phyloP scores from a whole-genome alignment of 176 grass and related monocot species.

The Oryza longistaminata region DNA sequence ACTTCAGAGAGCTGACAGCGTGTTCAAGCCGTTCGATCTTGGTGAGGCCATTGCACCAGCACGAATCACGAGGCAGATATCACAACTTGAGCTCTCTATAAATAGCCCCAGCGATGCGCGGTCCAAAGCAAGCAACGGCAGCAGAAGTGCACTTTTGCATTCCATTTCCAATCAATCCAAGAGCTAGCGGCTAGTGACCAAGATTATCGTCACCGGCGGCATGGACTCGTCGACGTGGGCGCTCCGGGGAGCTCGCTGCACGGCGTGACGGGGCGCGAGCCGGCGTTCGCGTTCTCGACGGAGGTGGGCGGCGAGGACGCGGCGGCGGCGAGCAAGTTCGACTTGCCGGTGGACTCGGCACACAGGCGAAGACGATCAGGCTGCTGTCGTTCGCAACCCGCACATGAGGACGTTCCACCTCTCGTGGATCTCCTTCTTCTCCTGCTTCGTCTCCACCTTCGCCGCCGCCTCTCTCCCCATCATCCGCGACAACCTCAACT shows the following conservation, averaged over 20 bases:
- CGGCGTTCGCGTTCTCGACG: constrained; percentile 53
- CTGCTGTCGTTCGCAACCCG: constrained; percentile 68
- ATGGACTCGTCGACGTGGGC: constrained; percentile 6
- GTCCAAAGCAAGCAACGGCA: background rate
- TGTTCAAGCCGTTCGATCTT: no score
- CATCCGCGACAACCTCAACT: constrained; percentile 75
- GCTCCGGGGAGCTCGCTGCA: constrained; percentile 71
- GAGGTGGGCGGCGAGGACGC: background rate
- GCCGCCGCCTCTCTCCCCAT: constrained; percentile 59
- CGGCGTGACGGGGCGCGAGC: constrained; percentile 61
- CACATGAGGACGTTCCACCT: constrained; percentile 93
- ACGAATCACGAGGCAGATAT: background rate
- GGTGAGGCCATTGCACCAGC: background rate
- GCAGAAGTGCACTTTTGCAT: no score
- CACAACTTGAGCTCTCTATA: background rate
- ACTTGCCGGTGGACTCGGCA: constrained; percentile 79
- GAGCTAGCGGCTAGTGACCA: no score
- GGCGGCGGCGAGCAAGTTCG: constrained; percentile 41
- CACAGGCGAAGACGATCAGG: constrained; percentile 66
- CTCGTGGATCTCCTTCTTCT: constrained; percentile 93
- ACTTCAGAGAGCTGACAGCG: no score
- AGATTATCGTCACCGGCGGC: background rate
- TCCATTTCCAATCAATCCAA: no score
- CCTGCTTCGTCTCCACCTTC: constrained; percentile 93
- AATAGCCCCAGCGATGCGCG: constrained; percentile 29